Percentiles rank a stretch among this genome's conserved stretches.
These are phyloP conservation scores for Malus fusca DNA, from an alignment of 306 rosid species.

Conservation along the genomic window DNA sequence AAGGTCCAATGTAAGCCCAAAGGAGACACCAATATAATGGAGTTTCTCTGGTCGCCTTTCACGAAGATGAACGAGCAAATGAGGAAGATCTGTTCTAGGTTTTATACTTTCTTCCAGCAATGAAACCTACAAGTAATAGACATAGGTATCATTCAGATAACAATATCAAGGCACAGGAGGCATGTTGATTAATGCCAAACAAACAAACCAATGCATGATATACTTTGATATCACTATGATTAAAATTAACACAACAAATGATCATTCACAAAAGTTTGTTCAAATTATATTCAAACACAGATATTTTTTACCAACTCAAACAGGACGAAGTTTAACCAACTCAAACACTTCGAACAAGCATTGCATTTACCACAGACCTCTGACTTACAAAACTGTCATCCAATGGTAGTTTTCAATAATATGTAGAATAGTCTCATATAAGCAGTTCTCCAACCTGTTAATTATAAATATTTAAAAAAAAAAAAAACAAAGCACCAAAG, in stretches of 20 bases:
- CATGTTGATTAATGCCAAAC: neutral
- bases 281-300: neutral
- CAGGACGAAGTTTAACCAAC: neutral
- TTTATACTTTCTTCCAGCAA: constrained; percentile 72
- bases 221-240: neutral
- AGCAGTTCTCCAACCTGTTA: neutral
- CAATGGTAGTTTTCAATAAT: neutral
- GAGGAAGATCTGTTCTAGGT: constrained; percentile 87
- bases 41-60: constrained; percentile 90
- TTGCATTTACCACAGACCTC: neutral
- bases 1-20: constrained; percentile 87
- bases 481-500: neutral
- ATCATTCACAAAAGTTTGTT: neutral
- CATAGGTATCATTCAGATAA: neutral
- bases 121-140: constrained; percentile 57
- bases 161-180: neutral
- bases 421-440: neutral
- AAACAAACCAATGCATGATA: neutral
- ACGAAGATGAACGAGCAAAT: constrained; percentile 75
- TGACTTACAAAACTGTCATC: neutral
- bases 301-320: neutral
- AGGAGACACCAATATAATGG: constrained; percentile 90
- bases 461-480: neutral
- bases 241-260: neutral
- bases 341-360: neutral